phyloP scores from a whole-genome alignment of 179 eudicot genomes.

The Carnegiea gigantea region DNA sequence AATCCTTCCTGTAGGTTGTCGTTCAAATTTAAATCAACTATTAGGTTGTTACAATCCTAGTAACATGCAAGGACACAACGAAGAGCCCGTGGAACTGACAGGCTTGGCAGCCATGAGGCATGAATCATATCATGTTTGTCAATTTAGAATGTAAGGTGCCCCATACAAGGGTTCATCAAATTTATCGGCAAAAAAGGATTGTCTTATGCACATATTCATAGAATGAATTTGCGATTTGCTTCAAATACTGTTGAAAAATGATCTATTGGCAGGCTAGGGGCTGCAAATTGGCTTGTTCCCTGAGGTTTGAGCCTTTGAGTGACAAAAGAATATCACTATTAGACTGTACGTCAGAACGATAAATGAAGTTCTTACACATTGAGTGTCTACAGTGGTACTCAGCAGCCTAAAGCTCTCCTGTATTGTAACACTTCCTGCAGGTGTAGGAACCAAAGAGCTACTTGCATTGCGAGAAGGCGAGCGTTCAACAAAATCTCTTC shows the following conservation, averaged over 20 bases:
- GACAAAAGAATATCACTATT: slow-evolving; percentile 20
- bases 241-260: not conserved
- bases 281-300: not conserved
- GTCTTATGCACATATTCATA: not conserved
- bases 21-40: not conserved
- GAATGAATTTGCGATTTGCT: not conserved
- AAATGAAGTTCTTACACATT: slow-evolving; percentile 1
- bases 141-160: slow-evolving; percentile 12
- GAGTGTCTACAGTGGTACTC: slow-evolving; percentile 19
- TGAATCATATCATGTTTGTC: slow-evolving; percentile 4
- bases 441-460: slow-evolving; percentile 69
- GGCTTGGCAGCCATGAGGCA: not conserved
- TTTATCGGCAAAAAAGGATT: not conserved
- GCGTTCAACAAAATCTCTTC: slow-evolving; percentile 59
- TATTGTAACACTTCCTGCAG: slow-evolving; percentile 31
- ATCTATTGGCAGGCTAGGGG: not conserved
- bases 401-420: slow-evolving; percentile 48
- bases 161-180: not conserved
- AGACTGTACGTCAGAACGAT: not conserved
- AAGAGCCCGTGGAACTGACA: not conserved
- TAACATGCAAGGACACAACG: not conserved
- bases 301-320: not conserved
- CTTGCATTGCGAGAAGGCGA: slow-evolving; percentile 66
- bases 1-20: not conserved
- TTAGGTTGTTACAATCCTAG: not conserved